phyloP scores from a whole-genome alignment of 106 monocot species.

The Platanthera zijinensis region DNA sequence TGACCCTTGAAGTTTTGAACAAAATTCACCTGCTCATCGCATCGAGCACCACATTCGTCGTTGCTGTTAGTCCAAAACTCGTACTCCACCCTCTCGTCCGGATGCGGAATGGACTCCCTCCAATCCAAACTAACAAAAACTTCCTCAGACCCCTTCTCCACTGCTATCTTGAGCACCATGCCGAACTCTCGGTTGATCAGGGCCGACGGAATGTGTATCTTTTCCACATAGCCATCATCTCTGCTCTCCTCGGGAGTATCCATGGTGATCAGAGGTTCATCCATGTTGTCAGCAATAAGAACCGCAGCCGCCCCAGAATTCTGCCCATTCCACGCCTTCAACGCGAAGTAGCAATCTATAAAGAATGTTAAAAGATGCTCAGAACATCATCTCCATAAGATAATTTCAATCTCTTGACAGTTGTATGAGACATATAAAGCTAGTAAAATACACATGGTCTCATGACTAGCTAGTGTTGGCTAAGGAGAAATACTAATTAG shows the following conservation, averaged over 20 bases:
- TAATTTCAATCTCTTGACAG: neutral
- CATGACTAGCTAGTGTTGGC: neutral
- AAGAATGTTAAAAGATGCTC: neutral
- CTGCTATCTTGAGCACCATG: conserved; percentile 35
- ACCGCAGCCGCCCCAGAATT: conserved; percentile 60
- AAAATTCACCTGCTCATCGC: conserved; percentile 63
- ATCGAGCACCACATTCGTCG: conserved; percentile 55
- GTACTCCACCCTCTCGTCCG: conserved; percentile 63
- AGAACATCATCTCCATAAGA: too few relatives aligned
- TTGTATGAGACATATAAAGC: neutral
- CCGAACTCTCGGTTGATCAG: conserved; percentile 46
- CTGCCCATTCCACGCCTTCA: conserved; percentile 72
- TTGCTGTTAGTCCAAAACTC: conserved; percentile 80
- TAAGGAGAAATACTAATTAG: neutral
- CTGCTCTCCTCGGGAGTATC: conserved; percentile 51
- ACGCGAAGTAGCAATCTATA: conserved; percentile 57
- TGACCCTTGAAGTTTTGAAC: conserved; percentile 71
- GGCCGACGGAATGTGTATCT: conserved; percentile 54
- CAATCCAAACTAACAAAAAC: conserved; percentile 56
- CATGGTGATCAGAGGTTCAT: conserved; percentile 67
- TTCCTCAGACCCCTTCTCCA: conserved; percentile 25
- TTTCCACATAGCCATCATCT: conserved; percentile 32
- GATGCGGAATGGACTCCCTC: conserved; percentile 74
- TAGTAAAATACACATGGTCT: neutral
- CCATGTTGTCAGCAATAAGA: conserved; percentile 44